These are phyloP conservation scores for Chrysoporthe cubensis DNA, from an alignment of 2,329 filamentous ascomycete species.

Conservation along the genomic window DNA sequence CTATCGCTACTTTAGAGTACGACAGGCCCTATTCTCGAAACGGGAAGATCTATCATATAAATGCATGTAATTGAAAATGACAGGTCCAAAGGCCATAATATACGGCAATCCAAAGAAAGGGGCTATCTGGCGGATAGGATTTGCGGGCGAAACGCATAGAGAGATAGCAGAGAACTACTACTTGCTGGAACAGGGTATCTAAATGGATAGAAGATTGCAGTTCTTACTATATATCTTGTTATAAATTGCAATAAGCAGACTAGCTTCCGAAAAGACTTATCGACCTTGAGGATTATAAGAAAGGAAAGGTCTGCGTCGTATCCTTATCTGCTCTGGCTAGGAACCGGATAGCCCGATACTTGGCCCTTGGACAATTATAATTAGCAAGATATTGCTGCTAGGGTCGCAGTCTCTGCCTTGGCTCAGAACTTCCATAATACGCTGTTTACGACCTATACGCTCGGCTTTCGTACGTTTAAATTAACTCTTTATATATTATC, in stretches of 20 bases:
- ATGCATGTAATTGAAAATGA: no score
- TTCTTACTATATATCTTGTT: constrained; percentile 4
- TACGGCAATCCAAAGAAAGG: no score
- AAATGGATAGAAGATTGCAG: constrained; percentile 9
- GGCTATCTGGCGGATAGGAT: no score
- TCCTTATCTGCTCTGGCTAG: not conserved
- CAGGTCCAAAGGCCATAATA: no score
- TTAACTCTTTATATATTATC: constrained; percentile 27
- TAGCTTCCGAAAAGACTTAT: constrained; percentile 33
- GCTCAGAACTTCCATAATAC: constrained; percentile 30
- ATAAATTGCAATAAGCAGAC: not conserved
- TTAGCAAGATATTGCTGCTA: not conserved
- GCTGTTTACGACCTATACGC: constrained; percentile 18
- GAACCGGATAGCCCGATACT: constrained; percentile 21
- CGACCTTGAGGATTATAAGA: constrained; percentile 21
- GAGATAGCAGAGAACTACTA: not conserved
- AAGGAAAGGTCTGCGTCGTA: constrained; percentile 13
- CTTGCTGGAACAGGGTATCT: constrained; percentile 11
- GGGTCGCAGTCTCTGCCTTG: constrained; percentile 8
- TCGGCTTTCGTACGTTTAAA: constrained; percentile 17
- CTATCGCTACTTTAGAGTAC: no score
- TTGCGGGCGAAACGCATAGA: no score
- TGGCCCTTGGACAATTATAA: constrained; percentile 22
- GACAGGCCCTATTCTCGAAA: no score
- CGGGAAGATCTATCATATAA: no score